These are phyloP conservation scores for Groenewaldozyma auringiensis DNA, from an alignment of 1,139 yeast species.

Conservation along the genomic window DNA sequence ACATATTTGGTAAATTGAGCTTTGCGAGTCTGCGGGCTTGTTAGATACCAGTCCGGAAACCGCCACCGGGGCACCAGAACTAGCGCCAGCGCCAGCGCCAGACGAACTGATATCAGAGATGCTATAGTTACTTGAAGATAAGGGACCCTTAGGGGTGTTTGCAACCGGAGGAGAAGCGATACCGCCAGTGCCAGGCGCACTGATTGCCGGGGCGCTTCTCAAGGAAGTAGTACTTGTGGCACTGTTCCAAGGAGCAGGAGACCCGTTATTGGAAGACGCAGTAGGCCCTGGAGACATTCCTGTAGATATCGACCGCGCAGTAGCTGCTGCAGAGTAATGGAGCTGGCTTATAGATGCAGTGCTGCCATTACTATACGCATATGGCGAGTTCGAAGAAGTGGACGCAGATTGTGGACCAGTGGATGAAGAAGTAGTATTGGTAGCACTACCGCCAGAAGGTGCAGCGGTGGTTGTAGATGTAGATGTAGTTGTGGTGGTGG, in stretches of 20 bases:
- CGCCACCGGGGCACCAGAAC: constrained; percentile 1
- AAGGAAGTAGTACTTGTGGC: not conserved
- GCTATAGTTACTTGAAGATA: not conserved
- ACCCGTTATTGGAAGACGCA: not conserved
- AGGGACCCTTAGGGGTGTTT: not conserved
- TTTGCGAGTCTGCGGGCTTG: constrained; percentile 54
- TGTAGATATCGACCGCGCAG: not conserved
- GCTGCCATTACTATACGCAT: not conserved
- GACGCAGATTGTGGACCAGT: too few species aligned
- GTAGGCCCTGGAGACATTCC: not conserved
- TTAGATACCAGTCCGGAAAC: constrained; percentile 41
- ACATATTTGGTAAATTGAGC: constrained; percentile 72
- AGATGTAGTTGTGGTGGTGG: too few species aligned
- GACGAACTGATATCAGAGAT: too few species aligned
- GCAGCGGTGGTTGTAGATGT: too few species aligned
- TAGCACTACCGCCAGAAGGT: too few species aligned
- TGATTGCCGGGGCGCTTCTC: not conserved
- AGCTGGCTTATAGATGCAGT: not conserved
- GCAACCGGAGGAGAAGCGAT: not conserved
- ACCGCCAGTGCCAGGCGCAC: not conserved
- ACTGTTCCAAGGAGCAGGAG: not conserved
- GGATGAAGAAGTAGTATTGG: too few species aligned
- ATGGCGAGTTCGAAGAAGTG: not conserved
- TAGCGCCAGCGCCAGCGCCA: not conserved
- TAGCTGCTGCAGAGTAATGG: not conserved